Percentiles rank a stretch among this genome's conserved stretches.
These are phyloP conservation scores for Suillus variegatus DNA, from an alignment of 768 basidiomycete genomes.

Conservation along the genomic window DNA sequence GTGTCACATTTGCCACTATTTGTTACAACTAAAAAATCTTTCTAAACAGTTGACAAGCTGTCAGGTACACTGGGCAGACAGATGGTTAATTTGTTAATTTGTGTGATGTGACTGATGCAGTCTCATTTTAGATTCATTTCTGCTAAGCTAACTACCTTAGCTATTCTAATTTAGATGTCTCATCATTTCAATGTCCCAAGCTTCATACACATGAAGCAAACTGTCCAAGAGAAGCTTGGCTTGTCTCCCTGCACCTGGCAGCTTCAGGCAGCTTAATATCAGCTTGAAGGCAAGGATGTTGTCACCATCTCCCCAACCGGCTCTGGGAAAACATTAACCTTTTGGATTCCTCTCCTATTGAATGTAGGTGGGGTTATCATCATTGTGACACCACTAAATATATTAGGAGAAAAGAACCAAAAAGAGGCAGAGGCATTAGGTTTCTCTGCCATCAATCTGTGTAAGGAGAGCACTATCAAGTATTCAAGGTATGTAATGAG, in stretches of 20 bases:
- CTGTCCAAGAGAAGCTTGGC: slow-evolving; percentile 6
- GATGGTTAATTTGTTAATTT: background rate
- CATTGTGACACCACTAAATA: slow-evolving; percentile 15
- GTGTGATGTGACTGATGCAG: background rate
- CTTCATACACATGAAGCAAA: background rate
- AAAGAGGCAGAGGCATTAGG: slow-evolving; percentile 1
- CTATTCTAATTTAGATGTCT: background rate
- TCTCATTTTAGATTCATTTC: background rate
- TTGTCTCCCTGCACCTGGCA: slow-evolving; percentile 6
- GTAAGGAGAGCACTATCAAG: slow-evolving; percentile 6
- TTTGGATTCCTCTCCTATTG: slow-evolving; percentile 16
- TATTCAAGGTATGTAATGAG: slow-evolving; percentile 9
- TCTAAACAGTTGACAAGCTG: background rate
- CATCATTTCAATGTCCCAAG: background rate
- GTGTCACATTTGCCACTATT: background rate
- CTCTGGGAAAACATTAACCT: slow-evolving; percentile 12
- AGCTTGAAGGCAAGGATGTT: slow-evolving; percentile 8
- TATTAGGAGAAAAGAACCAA: slow-evolving; percentile 13
- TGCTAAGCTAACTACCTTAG: background rate
- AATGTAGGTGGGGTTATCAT: slow-evolving; percentile 13
- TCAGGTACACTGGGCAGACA: background rate
- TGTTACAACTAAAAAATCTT: background rate
- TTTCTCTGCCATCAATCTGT: slow-evolving; percentile 14
- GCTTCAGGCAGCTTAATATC: slow-evolving; percentile 4
- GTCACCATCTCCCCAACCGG: slow-evolving; percentile 14